A percentile compares a stretch with the other conserved stretches of the same genome.
Conservation (phyloP, 2,329 filamentous ascomycete species). For the Penicillium oxalicum region DNA sequence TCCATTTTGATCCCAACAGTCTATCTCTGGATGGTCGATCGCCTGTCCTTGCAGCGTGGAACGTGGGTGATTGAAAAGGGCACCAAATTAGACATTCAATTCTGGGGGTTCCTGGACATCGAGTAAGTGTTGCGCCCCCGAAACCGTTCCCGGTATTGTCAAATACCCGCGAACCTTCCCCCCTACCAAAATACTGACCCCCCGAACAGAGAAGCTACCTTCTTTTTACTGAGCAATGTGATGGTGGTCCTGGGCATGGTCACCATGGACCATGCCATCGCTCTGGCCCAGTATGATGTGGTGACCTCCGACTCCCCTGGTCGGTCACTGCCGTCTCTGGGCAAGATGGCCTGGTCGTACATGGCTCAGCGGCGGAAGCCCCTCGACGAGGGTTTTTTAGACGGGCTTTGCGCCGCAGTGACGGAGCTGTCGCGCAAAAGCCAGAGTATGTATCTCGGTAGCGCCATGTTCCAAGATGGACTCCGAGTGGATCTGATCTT, state of each 20-base stretch:
- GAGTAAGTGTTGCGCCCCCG: slow-evolving; percentile 41
- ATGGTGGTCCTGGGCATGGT: slow-evolving; percentile 64
- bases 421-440: slow-evolving; percentile 57
- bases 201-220: slow-evolving; percentile 55
- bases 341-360: slow-evolving; percentile 18
- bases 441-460: slow-evolving; percentile 68
- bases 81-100: slow-evolving; percentile 58
- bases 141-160: too few relatives aligned
- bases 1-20: slow-evolving; percentile 60
- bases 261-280: slow-evolving; percentile 63
- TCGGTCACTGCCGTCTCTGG: slow-evolving; percentile 4
- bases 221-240: slow-evolving; percentile 65
- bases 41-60: slow-evolving; percentile 58
- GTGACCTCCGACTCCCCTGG: not conserved
- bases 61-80: slow-evolving; percentile 65
- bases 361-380: slow-evolving; percentile 40
- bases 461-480: slow-evolving; percentile 61
- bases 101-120: slow-evolving; percentile 59
- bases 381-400: slow-evolving; percentile 50
- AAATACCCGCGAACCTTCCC: not conserved
- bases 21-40: slow-evolving; percentile 69
- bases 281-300: slow-evolving; percentile 48
- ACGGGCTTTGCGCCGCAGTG: slow-evolving; percentile 56
- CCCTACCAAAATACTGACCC: not conserved
- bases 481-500: slow-evolving; percentile 63